These are phyloP conservation scores for Phytophthora pseudosyringae DNA, from an alignment of 352 stramenopile species.

Conservation along the genomic window DNA sequence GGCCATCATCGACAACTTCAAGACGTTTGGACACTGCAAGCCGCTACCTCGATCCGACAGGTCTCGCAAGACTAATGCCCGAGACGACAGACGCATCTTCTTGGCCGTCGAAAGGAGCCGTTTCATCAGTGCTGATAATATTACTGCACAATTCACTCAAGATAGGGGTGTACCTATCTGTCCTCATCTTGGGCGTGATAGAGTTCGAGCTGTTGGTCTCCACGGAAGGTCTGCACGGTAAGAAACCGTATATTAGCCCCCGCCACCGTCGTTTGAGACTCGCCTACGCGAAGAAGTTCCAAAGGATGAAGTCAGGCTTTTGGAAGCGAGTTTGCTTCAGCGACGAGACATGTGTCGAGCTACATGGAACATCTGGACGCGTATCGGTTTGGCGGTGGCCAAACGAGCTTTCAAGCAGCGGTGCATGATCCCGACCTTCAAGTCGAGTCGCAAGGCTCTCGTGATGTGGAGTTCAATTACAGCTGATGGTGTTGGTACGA, in stretches of 20 bases:
- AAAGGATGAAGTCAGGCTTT: not conserved
- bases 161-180: no score
- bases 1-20: no score
- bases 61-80: no score
- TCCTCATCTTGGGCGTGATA: no score
- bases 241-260: slow-evolving; percentile 11
- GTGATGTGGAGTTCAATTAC: slow-evolving; percentile 12
- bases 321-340: not conserved
- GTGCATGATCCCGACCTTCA: slow-evolving; percentile 4
- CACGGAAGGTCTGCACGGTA: not conserved
- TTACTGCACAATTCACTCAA: no score
- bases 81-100: no score
- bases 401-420: not conserved
- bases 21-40: no score
- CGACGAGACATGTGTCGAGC: slow-evolving; percentile 3
- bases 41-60: no score
- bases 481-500: slow-evolving; percentile 2
- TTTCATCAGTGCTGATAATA: no score
- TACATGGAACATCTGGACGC: not conserved
- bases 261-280: not conserved
- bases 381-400: slow-evolving; percentile 4
- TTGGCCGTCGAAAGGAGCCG: no score
- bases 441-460: not conserved
- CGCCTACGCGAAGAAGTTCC: slow-evolving; percentile 1
- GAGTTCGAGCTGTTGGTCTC: not conserved